Conservation (phyloP, 768 basidiomycete species). For the Rhizopogon vulgaris region DNA sequence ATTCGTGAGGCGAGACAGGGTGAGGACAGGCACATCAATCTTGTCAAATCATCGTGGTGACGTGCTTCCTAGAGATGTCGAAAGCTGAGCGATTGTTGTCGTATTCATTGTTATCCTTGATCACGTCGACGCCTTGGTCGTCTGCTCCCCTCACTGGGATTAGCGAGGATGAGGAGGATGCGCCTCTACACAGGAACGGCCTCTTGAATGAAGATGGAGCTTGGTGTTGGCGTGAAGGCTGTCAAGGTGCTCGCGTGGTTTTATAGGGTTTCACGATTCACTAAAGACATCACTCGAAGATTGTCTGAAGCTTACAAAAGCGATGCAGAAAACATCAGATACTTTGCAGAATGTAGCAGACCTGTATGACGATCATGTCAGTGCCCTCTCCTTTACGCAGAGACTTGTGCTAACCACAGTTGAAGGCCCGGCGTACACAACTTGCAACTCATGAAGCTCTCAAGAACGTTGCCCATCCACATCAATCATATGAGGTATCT, state of each 20-base stretch:
- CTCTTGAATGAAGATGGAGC: slow-evolving; percentile 67
- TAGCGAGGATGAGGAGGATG: slow-evolving; percentile 41
- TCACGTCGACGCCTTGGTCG: slow-evolving; percentile 60
- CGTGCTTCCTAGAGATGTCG: slow-evolving; percentile 57
- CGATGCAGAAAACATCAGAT: slow-evolving; percentile 70
- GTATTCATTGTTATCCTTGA: slow-evolving; percentile 66
- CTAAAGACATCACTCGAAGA: slow-evolving; percentile 32
- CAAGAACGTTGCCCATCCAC: slow-evolving; percentile 72
- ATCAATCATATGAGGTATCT: slow-evolving; percentile 60
- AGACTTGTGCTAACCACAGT: slow-evolving; percentile 2
- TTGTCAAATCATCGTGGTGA: background rate
- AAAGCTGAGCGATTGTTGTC: slow-evolving; percentile 70
- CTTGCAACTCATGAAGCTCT: slow-evolving; percentile 70
- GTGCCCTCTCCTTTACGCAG: slow-evolving; percentile 18
- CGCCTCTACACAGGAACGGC: slow-evolving; percentile 40
- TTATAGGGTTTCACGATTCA: background rate
- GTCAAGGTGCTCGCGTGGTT: slow-evolving; percentile 41
- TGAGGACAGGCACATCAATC: slow-evolving; percentile 22
- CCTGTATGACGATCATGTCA: slow-evolving; percentile 71
- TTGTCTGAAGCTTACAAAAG: slow-evolving; percentile 74
- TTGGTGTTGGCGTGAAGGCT: slow-evolving; percentile 84
- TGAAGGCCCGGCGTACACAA: slow-evolving; percentile 66
- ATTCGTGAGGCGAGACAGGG: slow-evolving; percentile 66
- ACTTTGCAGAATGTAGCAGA: slow-evolving; percentile 70
- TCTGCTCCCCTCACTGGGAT: slow-evolving; percentile 42